Conservation (phyloP, 306 rosid genomes). For the Rosa lucieae region DNA sequence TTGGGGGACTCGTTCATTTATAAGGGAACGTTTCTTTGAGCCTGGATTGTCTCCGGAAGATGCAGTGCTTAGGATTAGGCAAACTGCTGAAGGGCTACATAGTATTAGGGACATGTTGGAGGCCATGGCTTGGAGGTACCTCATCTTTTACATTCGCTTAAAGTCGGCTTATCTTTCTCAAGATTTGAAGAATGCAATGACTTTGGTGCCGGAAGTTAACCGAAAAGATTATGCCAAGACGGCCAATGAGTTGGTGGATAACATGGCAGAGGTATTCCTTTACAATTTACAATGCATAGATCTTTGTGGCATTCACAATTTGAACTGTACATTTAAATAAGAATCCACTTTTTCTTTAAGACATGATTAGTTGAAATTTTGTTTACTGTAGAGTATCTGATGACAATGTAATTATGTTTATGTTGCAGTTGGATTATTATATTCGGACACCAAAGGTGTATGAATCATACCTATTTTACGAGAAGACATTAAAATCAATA, state of each 20-base stretch:
- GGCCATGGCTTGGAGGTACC: conserved; percentile 88
- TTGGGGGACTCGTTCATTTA: conserved; percentile 80
- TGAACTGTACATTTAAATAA: no score
- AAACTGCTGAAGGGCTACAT: conserved; percentile 86
- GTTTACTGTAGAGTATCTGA: background rate
- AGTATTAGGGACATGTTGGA: conserved; percentile 81
- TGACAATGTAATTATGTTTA: background rate
- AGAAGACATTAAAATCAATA: conserved; percentile 85
- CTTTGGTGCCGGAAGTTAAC: conserved; percentile 56
- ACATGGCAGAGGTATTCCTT: conserved; percentile 67
- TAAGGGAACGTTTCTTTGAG: conserved; percentile 64
- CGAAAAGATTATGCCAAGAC: conserved; percentile 53
- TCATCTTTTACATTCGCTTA: conserved; percentile 67
- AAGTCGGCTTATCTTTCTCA: conserved; percentile 76
- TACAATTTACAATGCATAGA: background rate
- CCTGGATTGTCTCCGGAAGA: conserved; percentile 79
- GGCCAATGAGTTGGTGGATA: conserved; percentile 81
- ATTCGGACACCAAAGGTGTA: conserved; percentile 86
- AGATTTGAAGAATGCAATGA: conserved; percentile 70
- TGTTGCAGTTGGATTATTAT: conserved; percentile 48
- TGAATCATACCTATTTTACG: conserved; percentile 86
- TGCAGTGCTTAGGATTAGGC: conserved; percentile 74
- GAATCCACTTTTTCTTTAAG: background rate
- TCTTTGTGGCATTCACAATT: no score
- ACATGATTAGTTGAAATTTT: background rate